Conservation (phyloP, 2,329 filamentous ascomycete species). For the Arthroderma sp. region DNA sequence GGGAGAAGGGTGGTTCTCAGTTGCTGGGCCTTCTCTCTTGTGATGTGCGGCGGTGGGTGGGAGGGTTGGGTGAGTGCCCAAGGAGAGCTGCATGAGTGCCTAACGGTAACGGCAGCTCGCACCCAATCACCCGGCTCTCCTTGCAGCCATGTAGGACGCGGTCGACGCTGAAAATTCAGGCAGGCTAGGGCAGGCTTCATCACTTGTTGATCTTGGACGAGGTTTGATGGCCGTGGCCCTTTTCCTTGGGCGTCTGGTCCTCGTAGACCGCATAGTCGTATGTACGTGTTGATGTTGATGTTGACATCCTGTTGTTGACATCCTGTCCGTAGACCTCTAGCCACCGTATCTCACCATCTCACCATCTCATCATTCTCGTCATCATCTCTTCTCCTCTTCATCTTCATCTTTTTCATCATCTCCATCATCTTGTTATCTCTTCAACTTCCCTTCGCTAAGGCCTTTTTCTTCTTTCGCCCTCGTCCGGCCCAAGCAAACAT, state of each 20-base stretch:
- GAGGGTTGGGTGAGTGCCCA: constrained; percentile 4
- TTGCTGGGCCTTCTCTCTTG: too few relatives aligned
- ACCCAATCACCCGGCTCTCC: not conserved
- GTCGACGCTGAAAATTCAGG: not conserved
- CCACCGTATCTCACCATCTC: not conserved
- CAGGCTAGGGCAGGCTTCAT: too few relatives aligned
- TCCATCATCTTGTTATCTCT: not conserved
- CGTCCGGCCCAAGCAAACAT: constrained; percentile 29
- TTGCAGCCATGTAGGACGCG: not conserved
- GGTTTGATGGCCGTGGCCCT: too few relatives aligned
- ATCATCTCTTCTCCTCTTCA: not conserved
- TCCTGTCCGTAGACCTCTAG: too few relatives aligned
- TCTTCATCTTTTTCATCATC: not conserved
- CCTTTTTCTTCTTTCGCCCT: not conserved
- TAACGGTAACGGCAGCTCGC: constrained; percentile 8
- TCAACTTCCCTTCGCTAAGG: not conserved
- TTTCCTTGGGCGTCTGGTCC: too few relatives aligned
- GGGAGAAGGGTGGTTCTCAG: not conserved
- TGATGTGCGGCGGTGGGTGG: not conserved
- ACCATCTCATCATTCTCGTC: not conserved
- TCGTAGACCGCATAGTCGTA: too few relatives aligned
- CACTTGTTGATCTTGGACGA: not conserved
- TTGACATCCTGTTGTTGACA: too few relatives aligned
- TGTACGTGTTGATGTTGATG: too few relatives aligned
- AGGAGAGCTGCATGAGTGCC: constrained; percentile 14